A percentile compares a stretch with the other conserved stretches of the same genome.
Conservation (phyloP, 2,329 filamentous ascomycete species). For the Orbilia javanica region DNA sequence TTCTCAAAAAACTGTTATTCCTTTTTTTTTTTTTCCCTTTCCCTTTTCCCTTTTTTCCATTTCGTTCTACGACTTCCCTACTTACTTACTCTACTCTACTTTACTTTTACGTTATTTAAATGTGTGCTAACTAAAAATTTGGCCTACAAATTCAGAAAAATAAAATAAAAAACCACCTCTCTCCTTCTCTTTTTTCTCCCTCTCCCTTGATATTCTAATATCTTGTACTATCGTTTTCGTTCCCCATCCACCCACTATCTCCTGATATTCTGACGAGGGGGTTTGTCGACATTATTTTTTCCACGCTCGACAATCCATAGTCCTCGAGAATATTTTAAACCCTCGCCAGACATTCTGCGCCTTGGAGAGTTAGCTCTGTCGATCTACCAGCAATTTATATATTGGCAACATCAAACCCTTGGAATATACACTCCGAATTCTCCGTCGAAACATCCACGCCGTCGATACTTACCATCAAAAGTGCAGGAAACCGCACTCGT, state of each 20-base stretch:
- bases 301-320: conserved; percentile 27
- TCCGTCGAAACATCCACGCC: conserved; percentile 25
- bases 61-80: conserved; percentile 14
- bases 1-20: too few relatives aligned
- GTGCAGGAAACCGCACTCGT: conserved; percentile 28
- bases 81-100: neutral
- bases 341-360: conserved; percentile 27
- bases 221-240: conserved; percentile 33
- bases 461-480: conserved; percentile 30
- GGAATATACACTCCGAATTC: conserved; percentile 3
- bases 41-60: neutral
- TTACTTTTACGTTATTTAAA: neutral
- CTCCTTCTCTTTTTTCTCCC: conserved; percentile 43
- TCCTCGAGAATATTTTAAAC: conserved; percentile 35
- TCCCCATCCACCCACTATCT: conserved; percentile 26
- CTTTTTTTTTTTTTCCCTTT: neutral
- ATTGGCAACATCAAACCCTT: conserved; percentile 45
- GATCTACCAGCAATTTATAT: conserved; percentile 53
- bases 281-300: conserved; percentile 55
- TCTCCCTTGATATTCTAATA: conserved; percentile 35
- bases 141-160: conserved; percentile 28
- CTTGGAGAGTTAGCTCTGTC: conserved; percentile 44
- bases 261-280: conserved; percentile 40
- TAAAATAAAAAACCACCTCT: conserved; percentile 30
- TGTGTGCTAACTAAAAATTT: conserved; percentile 28